Evolutionary conservation across 345 rosid genomes (phyloP).

Genomic region (Citrus sp.): DNA sequence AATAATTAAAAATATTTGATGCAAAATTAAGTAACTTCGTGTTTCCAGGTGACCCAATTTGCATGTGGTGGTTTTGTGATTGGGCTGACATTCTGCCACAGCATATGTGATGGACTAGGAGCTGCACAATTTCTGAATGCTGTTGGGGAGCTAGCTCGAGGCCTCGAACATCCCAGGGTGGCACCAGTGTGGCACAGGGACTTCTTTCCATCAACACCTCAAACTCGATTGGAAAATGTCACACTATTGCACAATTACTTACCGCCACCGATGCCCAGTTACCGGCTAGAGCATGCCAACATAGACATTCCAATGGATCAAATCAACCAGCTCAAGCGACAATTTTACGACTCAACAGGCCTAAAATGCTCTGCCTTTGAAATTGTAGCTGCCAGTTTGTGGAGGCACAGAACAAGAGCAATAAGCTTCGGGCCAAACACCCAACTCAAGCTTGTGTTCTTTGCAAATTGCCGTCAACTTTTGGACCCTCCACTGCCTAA

Average conservation of each 20-base stretch:
- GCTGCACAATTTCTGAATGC: conserved; percentile 73
- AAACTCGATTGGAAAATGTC: conserved; percentile 3
- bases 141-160: conserved; percentile 55
- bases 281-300: conserved; percentile 41
- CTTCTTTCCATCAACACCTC: conserved; percentile 26
- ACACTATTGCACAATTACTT: neutral
- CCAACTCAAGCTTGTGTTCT: conserved; percentile 52
- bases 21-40: too few species aligned
- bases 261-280: conserved; percentile 41
- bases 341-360: conserved; percentile 31
- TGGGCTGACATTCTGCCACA: conserved; percentile 57
- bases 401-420: conserved; percentile 44
- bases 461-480: conserved; percentile 53
- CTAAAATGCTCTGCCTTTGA: conserved; percentile 55
- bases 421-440: conserved; percentile 23
- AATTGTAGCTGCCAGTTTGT: conserved; percentile 43
- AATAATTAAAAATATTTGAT: too few species aligned
- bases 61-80: conserved; percentile 65
- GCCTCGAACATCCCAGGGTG: conserved; percentile 24
- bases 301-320: conserved; percentile 52
- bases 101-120: conserved; percentile 65
- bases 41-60: conserved; percentile 58
- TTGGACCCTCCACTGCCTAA: conserved; percentile 48
- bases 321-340: conserved; percentile 37
- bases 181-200: conserved; percentile 55